Evolutionary conservation across 2,329 filamentous ascomycete genomes (phyloP).

Genomic region (Nemania sp.): DNA sequence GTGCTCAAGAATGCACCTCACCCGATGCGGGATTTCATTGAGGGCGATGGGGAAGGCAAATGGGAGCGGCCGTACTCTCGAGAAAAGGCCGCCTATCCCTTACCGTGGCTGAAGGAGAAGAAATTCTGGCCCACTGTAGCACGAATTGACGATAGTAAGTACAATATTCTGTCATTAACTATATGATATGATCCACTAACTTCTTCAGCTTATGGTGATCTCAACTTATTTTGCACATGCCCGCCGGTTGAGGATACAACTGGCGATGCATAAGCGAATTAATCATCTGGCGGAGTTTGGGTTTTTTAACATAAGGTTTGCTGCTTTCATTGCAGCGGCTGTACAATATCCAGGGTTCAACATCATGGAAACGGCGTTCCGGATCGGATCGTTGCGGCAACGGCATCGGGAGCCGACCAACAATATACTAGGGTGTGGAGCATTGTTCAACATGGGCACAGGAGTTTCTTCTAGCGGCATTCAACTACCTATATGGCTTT

Average conservation of each 20-base stretch:
- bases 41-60: slow-evolving; percentile 57
- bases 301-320: slow-evolving; percentile 4
- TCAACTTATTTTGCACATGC: slow-evolving; percentile 94
- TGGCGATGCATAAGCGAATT: slow-evolving; percentile 22
- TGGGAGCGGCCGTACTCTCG: slow-evolving; percentile 84
- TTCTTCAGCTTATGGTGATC: slow-evolving; percentile 76
- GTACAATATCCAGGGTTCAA: slow-evolving; percentile 25
- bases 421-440: slow-evolving; percentile 1
- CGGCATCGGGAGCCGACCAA: slow-evolving; percentile 5
- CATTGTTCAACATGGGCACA: slow-evolving; percentile 25
- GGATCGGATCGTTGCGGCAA: slow-evolving; percentile 7
- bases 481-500: slow-evolving; percentile 23
- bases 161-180: not conserved
- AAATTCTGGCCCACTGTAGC: slow-evolving; percentile 96
- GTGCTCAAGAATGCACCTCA: slow-evolving; percentile 90
- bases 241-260: slow-evolving; percentile 74
- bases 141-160: slow-evolving; percentile 83
- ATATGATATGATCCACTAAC: not conserved
- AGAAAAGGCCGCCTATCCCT: slow-evolving; percentile 83
- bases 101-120: slow-evolving; percentile 84
- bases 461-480: slow-evolving; percentile 15
- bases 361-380: slow-evolving; percentile 26
- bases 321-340: not conserved
- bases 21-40: slow-evolving; percentile 77
- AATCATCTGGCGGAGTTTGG: not conserved